phyloP scores from a whole-genome alignment of 495 filamentous ascomycete species.

The Aspergillus kassunensis region DNA sequence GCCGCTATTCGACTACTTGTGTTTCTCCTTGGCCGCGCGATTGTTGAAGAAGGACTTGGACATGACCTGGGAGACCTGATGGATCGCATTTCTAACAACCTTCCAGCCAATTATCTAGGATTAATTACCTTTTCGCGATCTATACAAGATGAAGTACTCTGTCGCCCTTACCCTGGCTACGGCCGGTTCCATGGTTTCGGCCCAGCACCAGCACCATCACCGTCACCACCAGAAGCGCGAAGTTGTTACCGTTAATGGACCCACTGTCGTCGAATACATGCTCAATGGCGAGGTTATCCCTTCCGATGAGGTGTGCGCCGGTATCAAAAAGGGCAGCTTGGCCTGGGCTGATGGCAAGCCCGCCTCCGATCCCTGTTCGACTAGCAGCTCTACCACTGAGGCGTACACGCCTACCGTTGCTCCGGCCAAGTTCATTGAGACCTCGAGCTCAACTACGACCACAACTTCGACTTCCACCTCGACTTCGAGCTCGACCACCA shows the following conservation, averaged over 20 bases:
- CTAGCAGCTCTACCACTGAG: slow-evolving; percentile 14
- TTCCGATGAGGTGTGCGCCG: slow-evolving; percentile 54
- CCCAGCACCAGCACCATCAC: slow-evolving; percentile 44
- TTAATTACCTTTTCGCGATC: background rate
- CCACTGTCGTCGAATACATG: slow-evolving; percentile 57
- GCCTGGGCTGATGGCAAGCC: slow-evolving; percentile 35
- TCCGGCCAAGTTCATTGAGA: slow-evolving; percentile 30
- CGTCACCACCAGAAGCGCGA: slow-evolving; percentile 39
- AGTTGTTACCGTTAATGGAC: slow-evolving; percentile 41
- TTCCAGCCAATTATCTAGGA: slow-evolving; percentile 1
- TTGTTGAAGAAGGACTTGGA: too few relatives aligned
- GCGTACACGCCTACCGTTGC: slow-evolving; percentile 19
- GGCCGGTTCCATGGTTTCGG: slow-evolving; percentile 43
- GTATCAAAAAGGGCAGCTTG: slow-evolving; percentile 52
- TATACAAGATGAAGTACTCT: slow-evolving; percentile 43
- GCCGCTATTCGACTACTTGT: background rate
- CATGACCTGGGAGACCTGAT: too few relatives aligned
- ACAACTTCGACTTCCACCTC: slow-evolving; percentile 14
- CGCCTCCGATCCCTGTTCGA: slow-evolving; percentile 31
- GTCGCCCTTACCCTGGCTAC: slow-evolving; percentile 43
- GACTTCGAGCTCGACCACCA: slow-evolving; percentile 18
- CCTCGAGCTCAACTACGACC: slow-evolving; percentile 12
- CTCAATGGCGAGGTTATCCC: slow-evolving; percentile 53
- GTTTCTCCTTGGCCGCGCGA: background rate
- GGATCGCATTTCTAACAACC: background rate